These are phyloP conservation scores for Penicillium cataractarum DNA, from an alignment of 495 filamentous ascomycete genomes.

Conservation along the genomic window DNA sequence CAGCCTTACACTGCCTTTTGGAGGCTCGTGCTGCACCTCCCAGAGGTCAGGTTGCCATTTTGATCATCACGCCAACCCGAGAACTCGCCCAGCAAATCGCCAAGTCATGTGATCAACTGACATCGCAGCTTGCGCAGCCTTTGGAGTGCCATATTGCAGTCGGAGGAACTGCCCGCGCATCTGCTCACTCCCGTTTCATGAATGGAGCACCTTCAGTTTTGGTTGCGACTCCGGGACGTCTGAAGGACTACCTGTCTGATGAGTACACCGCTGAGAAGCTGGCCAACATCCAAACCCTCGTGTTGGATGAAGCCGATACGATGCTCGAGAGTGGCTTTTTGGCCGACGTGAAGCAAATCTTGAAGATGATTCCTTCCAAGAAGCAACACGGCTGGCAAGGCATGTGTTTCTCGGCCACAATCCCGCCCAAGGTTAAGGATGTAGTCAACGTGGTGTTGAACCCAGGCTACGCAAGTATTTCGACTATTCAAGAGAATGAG, in stretches of 20 bases:
- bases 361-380: constrained; percentile 60
- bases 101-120: constrained; percentile 57
- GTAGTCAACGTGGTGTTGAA: constrained; percentile 61
- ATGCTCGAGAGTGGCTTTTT: constrained; percentile 68
- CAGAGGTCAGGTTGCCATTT: constrained; percentile 58
- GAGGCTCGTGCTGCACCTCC: constrained; percentile 27
- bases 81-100: constrained; percentile 71
- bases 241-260: constrained; percentile 63
- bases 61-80: constrained; percentile 67
- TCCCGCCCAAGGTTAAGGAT: constrained; percentile 63
- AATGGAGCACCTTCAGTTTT: constrained; percentile 55
- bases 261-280: constrained; percentile 45
- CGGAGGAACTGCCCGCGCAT: constrained; percentile 55
- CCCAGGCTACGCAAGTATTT: constrained; percentile 60
- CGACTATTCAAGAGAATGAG: constrained; percentile 64
- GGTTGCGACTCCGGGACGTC: constrained; percentile 65
- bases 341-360: constrained; percentile 58
- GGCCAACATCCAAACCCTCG: constrained; percentile 56
- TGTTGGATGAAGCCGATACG: constrained; percentile 70
- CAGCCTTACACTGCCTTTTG: constrained; percentile 70
- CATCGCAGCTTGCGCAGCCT: constrained; percentile 41
- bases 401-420: constrained; percentile 75
- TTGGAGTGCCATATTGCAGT: constrained; percentile 57
- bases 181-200: constrained; percentile 49
- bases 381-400: constrained; percentile 63